Conservation (phyloP, 2,329 filamentous ascomycete genomes). For the Penicillium glabrum region DNA sequence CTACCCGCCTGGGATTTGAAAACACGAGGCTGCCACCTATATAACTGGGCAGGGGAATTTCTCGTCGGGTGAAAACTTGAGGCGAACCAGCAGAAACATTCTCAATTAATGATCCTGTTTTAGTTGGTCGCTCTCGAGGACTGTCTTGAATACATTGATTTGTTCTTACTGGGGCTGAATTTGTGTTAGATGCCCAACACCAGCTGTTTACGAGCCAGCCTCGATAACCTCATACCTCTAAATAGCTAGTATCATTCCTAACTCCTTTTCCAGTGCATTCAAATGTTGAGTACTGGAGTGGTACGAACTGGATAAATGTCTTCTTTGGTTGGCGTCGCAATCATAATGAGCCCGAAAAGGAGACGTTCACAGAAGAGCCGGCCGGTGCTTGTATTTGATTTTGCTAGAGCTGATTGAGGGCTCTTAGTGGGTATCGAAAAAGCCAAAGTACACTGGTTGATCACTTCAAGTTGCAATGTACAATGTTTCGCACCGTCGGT, state of each 20-base stretch:
- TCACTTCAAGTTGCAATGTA: background rate
- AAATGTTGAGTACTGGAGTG: too few relatives aligned
- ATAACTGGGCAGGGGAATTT: background rate
- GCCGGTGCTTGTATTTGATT: too few relatives aligned
- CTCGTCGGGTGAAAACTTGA: background rate
- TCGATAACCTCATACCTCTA: background rate
- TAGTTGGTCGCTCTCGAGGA: background rate
- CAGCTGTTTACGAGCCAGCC: background rate
- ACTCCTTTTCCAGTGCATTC: too few relatives aligned
- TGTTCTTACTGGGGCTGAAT: background rate
- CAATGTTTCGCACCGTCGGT: background rate
- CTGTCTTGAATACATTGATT: background rate
- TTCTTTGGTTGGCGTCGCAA: too few relatives aligned
- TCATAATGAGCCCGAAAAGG: too few relatives aligned
- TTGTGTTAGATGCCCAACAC: background rate
- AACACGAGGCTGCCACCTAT: slow-evolving; percentile 14
- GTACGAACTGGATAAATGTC: too few relatives aligned
- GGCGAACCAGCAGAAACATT: background rate
- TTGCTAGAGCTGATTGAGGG: background rate
- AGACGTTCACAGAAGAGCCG: too few relatives aligned
- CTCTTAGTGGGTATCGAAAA: too few relatives aligned
- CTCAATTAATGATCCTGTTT: background rate
- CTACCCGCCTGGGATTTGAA: slow-evolving; percentile 7
- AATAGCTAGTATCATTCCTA: too few relatives aligned
- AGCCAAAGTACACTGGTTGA: too few relatives aligned